These are phyloP conservation scores for Fusarium pininemorale DNA, from an alignment of 2,329 filamentous ascomycete genomes.

Conservation along the genomic window DNA sequence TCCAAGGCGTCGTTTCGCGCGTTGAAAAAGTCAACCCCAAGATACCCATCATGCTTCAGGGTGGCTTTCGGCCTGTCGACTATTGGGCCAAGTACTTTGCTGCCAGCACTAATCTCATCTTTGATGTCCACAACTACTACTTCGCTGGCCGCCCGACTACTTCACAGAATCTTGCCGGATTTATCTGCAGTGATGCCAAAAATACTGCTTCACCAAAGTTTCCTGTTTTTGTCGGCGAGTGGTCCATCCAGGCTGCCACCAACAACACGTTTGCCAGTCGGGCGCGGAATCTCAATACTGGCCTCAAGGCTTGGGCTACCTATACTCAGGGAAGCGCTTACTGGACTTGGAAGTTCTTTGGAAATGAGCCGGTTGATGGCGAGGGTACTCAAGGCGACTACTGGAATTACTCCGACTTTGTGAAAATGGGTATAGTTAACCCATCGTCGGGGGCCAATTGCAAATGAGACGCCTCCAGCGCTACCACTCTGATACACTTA, in stretches of 20 bases:
- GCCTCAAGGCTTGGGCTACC: background rate
- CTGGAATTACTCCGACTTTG: background rate
- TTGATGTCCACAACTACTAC: background rate
- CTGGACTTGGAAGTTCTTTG: background rate
- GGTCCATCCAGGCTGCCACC: background rate
- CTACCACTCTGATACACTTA: background rate
- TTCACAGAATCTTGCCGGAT: accelerated
- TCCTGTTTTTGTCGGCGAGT: background rate
- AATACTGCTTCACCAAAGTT: background rate
- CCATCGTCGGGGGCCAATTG: background rate
- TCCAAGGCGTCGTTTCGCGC: background rate
- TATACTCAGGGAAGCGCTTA: background rate
- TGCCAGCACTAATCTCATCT: background rate
- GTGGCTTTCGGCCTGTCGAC: background rate
- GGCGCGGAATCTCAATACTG: background rate
- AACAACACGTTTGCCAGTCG: background rate
- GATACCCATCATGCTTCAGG: background rate
- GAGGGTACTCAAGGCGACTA: background rate
- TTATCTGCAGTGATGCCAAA: background rate
- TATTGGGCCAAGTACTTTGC: background rate
- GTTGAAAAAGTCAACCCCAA: background rate
- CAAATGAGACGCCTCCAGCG: accelerated
- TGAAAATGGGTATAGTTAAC: background rate
- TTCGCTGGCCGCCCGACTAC: background rate
- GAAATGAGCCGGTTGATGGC: background rate